These are phyloP conservation scores for Clonostachys chloroleuca DNA, from an alignment of 2,329 filamentous ascomycete species.

Conservation along the genomic window DNA sequence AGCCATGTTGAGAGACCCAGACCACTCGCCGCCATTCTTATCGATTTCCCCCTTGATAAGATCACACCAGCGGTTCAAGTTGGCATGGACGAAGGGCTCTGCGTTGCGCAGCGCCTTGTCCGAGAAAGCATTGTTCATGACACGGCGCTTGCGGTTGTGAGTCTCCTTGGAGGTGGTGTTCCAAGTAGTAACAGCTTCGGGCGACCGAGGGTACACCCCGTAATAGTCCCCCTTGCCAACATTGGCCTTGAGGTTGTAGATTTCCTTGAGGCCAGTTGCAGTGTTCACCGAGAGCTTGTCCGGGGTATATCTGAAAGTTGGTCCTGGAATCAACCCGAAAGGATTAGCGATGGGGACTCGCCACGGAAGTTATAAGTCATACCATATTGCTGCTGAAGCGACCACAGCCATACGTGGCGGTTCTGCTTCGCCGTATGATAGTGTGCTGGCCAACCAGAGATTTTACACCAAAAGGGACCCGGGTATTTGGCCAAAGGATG, in stretches of 20 bases:
- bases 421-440: conserved; percentile 9
- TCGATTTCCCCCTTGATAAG: conserved; percentile 8
- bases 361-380: neutral
- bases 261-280: conserved; percentile 6
- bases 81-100: conserved; percentile 14
- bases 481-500: conserved; percentile 1
- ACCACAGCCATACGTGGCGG: conserved; percentile 10
- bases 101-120: conserved; percentile 19
- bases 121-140: conserved; percentile 20
- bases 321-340: conserved; percentile 2
- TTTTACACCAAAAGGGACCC: neutral
- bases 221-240: conserved; percentile 12
- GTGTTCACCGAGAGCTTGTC: conserved; percentile 11
- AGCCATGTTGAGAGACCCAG: conserved; percentile 10
- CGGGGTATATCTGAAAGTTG: conserved; percentile 9
- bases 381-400: conserved; percentile 11
- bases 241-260: conserved; percentile 12
- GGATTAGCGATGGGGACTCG: too few relatives aligned
- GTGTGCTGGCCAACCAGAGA: conserved; percentile 9
- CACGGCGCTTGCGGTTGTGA: conserved; percentile 12
- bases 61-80: conserved; percentile 15
- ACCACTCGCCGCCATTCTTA: conserved; percentile 5
- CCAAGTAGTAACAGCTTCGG: conserved; percentile 9
- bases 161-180: conserved; percentile 6
- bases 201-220: conserved; percentile 7